Percentiles rank a stretch among this genome's conserved stretches.
Conservation (phyloP, 2,329 filamentous ascomycete species). For the Fusarium sarcochroum region DNA sequence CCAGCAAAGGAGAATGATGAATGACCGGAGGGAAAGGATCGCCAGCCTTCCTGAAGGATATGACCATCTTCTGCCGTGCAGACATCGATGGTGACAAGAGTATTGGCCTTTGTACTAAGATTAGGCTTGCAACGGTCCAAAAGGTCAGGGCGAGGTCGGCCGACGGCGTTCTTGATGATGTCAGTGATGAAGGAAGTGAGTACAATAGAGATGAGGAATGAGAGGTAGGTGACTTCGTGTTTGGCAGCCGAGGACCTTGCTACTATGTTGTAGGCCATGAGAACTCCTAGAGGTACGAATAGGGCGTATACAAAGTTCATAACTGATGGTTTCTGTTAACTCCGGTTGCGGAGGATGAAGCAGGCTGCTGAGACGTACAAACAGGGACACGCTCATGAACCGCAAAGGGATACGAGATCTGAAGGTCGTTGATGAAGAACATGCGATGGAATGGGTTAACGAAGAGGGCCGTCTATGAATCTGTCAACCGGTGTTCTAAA, state of each 20-base stretch:
- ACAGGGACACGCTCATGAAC: slow-evolving; percentile 86
- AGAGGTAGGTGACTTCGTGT: slow-evolving; percentile 86
- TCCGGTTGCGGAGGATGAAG: background rate
- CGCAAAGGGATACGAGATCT: slow-evolving; percentile 90
- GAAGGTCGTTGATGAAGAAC: slow-evolving; percentile 88
- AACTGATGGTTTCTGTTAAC: slow-evolving; percentile 54
- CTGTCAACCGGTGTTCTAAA: slow-evolving; percentile 2
- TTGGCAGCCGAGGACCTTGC: slow-evolving; percentile 79
- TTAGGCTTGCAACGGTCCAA: slow-evolving; percentile 84
- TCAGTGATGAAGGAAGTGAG: slow-evolving; percentile 89
- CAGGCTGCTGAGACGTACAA: slow-evolving; percentile 62
- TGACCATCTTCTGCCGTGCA: slow-evolving; percentile 81
- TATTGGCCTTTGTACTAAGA: slow-evolving; percentile 60
- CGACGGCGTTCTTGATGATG: slow-evolving; percentile 89
- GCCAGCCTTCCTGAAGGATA: slow-evolving; percentile 84
- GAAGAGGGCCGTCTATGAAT: slow-evolving; percentile 50
- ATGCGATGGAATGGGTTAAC: slow-evolving; percentile 93
- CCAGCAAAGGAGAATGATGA: slow-evolving; percentile 84
- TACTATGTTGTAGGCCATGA: slow-evolving; percentile 76
- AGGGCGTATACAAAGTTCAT: slow-evolving; percentile 87
- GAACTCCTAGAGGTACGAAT: slow-evolving; percentile 75
- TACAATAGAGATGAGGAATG: slow-evolving; percentile 81
- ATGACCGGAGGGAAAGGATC: slow-evolving; percentile 86
- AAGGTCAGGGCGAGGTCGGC: slow-evolving; percentile 75
- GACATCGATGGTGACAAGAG: slow-evolving; percentile 74